Evolutionary conservation across 176 grass and related monocot species (phyloP).

Genomic region (Poa annua): DNA sequence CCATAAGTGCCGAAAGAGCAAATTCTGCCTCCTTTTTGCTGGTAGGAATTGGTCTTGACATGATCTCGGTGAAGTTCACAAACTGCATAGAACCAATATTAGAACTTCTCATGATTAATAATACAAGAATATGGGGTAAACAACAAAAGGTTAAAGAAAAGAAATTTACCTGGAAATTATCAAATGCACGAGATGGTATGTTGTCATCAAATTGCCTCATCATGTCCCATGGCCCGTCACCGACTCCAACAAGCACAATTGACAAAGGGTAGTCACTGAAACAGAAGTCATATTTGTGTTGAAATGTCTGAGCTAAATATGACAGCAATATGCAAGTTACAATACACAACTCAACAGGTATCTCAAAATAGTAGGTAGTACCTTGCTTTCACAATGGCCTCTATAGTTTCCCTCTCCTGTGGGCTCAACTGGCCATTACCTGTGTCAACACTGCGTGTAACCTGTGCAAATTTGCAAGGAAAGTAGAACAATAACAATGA

Average conservation of each 20-base stretch:
- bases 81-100: slow-evolving; percentile 54
- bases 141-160: neutral
- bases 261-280: slow-evolving; percentile 75
- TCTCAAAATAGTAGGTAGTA: slow-evolving; percentile 26
- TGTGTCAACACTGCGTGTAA: slow-evolving; percentile 59
- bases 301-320: slow-evolving; percentile 26
- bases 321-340: slow-evolving; percentile 8
- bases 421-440: slow-evolving; percentile 58
- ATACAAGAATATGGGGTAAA: neutral
- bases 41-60: slow-evolving; percentile 55
- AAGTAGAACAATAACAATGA: neutral
- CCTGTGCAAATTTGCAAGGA: slow-evolving; percentile 46
- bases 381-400: slow-evolving; percentile 87
- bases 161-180: slow-evolving; percentile 74
- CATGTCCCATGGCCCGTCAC: slow-evolving; percentile 87
- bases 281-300: slow-evolving; percentile 10
- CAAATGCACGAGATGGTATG: slow-evolving; percentile 70
- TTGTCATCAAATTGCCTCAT: slow-evolving; percentile 85
- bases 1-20: slow-evolving; percentile 76
- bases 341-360: neutral
- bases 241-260: slow-evolving; percentile 84
- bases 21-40: slow-evolving; percentile 78
- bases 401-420: slow-evolving; percentile 72
- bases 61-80: slow-evolving; percentile 90
- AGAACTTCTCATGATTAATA: slow-evolving; percentile 22